Evolutionary conservation across 2,329 filamentous ascomycete genomes (phyloP).

Genomic region (Zymoseptoria brevis): DNA sequence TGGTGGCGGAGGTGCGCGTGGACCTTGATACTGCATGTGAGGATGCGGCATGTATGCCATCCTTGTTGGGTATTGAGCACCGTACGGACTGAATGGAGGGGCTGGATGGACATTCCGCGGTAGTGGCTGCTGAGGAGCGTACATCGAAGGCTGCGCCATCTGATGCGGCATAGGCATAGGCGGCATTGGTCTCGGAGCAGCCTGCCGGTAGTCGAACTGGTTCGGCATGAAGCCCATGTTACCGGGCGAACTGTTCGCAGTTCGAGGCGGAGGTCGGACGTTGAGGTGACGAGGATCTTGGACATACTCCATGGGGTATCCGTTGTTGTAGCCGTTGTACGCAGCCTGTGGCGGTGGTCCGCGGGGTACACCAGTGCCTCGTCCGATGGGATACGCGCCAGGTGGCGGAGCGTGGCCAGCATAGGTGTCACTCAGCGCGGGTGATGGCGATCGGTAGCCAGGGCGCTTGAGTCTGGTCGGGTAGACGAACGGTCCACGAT

Average conservation of each 20-base stretch:
- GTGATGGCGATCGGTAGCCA: constrained; percentile 37
- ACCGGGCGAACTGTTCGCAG: constrained; percentile 20
- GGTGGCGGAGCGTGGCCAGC: constrained; percentile 20
- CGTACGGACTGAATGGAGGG: constrained; percentile 4
- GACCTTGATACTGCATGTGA: constrained; percentile 13
- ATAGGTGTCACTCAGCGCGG: constrained; percentile 37
- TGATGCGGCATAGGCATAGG: constrained; percentile 15
- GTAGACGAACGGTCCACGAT: constrained; percentile 35
- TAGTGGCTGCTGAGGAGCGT: constrained; percentile 13
- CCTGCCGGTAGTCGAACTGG: constrained; percentile 23
- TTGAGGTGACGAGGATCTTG: constrained; percentile 17
- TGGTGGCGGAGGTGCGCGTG: constrained; percentile 18
- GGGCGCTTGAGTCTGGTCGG: constrained; percentile 36
- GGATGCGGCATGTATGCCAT: constrained; percentile 17
- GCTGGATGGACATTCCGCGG: constrained; percentile 9
- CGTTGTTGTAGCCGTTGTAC: constrained; percentile 25
- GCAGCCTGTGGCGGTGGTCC: constrained; percentile 18
- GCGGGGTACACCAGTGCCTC: constrained; percentile 18
- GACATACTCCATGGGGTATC: constrained; percentile 21
- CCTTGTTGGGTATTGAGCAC: constrained; percentile 17
- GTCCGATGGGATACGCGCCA: constrained; percentile 19
- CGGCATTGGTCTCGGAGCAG: constrained; percentile 17
- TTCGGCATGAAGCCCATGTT: constrained; percentile 19
- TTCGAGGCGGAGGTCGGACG: constrained; percentile 21
- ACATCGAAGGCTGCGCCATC: constrained; percentile 13